Conservation (phyloP, 768 basidiomycete genomes). For the Mycena crocata region DNA sequence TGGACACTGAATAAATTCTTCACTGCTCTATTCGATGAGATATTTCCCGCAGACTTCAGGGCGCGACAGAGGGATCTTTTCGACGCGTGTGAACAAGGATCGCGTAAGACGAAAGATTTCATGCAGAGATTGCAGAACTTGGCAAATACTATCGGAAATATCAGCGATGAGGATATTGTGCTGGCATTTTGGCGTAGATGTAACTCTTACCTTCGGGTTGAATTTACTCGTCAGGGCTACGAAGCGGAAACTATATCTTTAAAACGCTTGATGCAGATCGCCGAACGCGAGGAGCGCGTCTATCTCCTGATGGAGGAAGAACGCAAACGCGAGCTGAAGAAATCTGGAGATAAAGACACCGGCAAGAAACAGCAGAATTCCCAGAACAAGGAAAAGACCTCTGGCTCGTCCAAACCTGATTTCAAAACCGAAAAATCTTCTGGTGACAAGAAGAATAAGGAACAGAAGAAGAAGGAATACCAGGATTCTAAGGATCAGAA, state of each 20-base stretch:
- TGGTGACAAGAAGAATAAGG: neutral
- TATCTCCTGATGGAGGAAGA: neutral
- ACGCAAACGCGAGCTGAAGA: neutral
- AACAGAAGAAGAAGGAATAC: neutral
- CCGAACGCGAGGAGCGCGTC: neutral
- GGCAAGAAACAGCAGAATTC: neutral
- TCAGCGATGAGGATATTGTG: neutral
- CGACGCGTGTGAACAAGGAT: neutral
- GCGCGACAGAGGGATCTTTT: neutral
- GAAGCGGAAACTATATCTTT: neutral
- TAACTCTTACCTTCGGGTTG: conserved; percentile 2
- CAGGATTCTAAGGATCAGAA: neutral
- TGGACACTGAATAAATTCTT: too few species aligned
- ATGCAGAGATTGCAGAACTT: neutral
- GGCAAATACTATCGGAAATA: neutral
- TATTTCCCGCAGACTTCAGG: neutral
- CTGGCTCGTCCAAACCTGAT: neutral
- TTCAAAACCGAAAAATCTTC: neutral
- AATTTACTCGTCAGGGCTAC: neutral
- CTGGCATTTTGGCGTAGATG: conserved; percentile 2
- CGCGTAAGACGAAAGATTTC: conserved; percentile 1
- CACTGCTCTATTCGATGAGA: too few species aligned
- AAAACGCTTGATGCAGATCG: neutral
- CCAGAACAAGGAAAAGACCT: neutral
- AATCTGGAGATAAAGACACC: neutral